Percentiles rank a stretch among this genome's conserved stretches.
Evolutionary conservation across 176 grass and related monocot species (phyloP).

Genomic region (Oryza officinalis): DNA sequence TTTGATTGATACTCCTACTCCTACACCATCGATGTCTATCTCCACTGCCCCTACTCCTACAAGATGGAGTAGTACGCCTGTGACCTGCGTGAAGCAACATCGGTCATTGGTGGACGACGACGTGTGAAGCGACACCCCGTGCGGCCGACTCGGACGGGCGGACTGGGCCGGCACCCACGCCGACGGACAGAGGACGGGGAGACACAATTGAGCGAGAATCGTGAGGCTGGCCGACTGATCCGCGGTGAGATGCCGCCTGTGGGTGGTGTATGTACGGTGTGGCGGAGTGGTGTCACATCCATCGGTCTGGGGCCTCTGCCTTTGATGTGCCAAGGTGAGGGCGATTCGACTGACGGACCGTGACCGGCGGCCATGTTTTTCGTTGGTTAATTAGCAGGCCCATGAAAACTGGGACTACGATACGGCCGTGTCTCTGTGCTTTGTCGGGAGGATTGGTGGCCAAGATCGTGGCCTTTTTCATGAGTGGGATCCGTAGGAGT

Average conservation of each 20-base stretch:
- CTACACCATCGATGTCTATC: no score
- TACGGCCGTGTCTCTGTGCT: not conserved
- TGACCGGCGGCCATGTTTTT: no score
- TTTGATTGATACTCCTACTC: no score
- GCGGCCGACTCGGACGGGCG: not conserved
- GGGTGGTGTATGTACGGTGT: not conserved
- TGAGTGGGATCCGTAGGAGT: no score
- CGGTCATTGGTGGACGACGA: not conserved
- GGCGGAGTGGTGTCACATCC: slow-evolving; percentile 13
- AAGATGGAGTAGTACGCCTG: not conserved
- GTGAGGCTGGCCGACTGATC: not conserved
- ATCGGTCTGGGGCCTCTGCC: not conserved
- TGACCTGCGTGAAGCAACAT: not conserved
- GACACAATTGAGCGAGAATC: not conserved
- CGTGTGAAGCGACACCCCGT: not conserved
- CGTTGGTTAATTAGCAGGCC: no score
- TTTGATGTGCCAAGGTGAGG: not conserved
- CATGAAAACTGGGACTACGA: not conserved
- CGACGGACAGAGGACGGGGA: no score
- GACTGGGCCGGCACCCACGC: not conserved
- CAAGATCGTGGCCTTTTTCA: no score
- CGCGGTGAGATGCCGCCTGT: not conserved
- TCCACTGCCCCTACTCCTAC: no score
- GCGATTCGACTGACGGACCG: not conserved
- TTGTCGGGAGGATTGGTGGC: not conserved